Conservation (phyloP, 768 basidiomycete genomes). For the Pleurotus pulmonarius region DNA sequence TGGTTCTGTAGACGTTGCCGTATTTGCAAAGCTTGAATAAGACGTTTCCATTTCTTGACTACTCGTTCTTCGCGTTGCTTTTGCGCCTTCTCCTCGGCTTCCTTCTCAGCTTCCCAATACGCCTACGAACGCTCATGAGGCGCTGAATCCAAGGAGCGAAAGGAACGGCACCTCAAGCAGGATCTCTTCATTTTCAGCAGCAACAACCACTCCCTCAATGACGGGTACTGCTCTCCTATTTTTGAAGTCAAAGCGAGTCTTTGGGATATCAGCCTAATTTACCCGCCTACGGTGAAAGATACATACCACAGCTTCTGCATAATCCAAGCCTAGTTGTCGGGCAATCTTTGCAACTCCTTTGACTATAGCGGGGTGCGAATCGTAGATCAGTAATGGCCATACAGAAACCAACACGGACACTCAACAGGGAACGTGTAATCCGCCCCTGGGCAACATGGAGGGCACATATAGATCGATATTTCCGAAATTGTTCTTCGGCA, state of each 20-base stretch:
- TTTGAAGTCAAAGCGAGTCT: slow-evolving; percentile 97
- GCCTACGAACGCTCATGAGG: slow-evolving; percentile 46
- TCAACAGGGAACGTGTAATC: slow-evolving; percentile 84
- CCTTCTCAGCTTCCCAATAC: slow-evolving; percentile 77
- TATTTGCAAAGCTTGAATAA: slow-evolving; percentile 86
- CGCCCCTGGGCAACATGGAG: slow-evolving; percentile 90
- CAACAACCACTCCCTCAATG: slow-evolving; percentile 82
- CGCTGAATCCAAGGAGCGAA: background rate
- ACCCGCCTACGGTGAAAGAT: background rate
- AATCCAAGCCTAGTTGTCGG: slow-evolving; percentile 80
- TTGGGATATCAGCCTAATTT: slow-evolving; percentile 5
- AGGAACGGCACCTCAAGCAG: slow-evolving; percentile 64
- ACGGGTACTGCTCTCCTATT: slow-evolving; percentile 86
- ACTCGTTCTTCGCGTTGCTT: slow-evolving; percentile 75
- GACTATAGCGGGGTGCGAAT: slow-evolving; percentile 34
- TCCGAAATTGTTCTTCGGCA: slow-evolving; percentile 95
- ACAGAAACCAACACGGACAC: slow-evolving; percentile 23
- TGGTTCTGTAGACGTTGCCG: slow-evolving; percentile 78
- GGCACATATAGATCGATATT: slow-evolving; percentile 96
- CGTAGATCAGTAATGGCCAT: slow-evolving; percentile 9
- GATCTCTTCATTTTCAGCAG: slow-evolving; percentile 69
- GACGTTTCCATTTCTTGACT: slow-evolving; percentile 82
- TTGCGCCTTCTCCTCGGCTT: slow-evolving; percentile 72
- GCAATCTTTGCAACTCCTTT: slow-evolving; percentile 90
- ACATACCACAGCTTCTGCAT: slow-evolving; percentile 90